Evolutionary conservation across 805 yeast species (phyloP), one percentile per base, ranked within the genome.

Genomic region (Metschnikowia aberdeeniae): DNA sequence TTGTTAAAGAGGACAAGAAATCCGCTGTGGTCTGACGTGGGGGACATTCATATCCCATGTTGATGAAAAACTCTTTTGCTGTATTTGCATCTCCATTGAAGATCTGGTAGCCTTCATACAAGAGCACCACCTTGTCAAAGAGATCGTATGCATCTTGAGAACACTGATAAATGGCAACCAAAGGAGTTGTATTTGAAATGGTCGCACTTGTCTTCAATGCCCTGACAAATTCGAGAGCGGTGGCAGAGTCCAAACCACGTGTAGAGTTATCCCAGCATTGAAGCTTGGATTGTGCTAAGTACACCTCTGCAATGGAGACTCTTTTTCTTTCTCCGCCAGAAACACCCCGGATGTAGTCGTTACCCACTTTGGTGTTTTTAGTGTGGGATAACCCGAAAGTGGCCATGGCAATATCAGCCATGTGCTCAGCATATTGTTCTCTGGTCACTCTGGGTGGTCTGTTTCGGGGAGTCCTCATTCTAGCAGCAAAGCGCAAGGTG

Each of bases 281-380:
- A 6, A 74, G 37, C 10, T 49, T 46, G 26, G 78, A 76, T 40
- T 75, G 67, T 56, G 75, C 66, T 22, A 76, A 70, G 55, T 75
- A 71, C 2, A 77, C 84, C 62, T 82, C 87, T 3, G 83, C 86
- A 54, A 82, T 75, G 3, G 85, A 80, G 20, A 81, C 86, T 64
- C 87, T 75, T 63, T 82, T 81, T 52, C 86, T 66, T 65, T 81
- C 84, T 62, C 87, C 87, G 54, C 87, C 87, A 22, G 85, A 80
- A 37, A 81, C 78, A 60, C 87, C 87, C 59, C 85, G 70, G 12
- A 82, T 78, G 48, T 67, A 78, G 53, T 80, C 84, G 55, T 80
- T 74, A 59, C 86, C 86, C 36, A 81, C 85, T 49, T 73, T 76
- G 32, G 84, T 76, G 52, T 79, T 64, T 44, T 70, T 61, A 6